Conservation (phyloP, 495 filamentous ascomycete genomes). For the Hamigera avellanea region DNA sequence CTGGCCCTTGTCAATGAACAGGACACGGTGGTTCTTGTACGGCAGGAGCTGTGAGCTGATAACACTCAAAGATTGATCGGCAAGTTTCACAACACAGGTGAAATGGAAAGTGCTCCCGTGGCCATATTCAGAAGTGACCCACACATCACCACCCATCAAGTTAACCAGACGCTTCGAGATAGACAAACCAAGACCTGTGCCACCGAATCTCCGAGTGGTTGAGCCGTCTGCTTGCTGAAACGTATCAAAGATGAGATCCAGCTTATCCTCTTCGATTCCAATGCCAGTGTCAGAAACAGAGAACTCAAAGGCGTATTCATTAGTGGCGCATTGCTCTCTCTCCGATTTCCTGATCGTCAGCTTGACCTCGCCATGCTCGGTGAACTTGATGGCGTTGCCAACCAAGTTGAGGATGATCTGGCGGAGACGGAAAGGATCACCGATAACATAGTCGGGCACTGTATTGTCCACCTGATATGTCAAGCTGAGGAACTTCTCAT, state of each 20-base stretch:
- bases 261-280: slow-evolving; percentile 90
- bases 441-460: slow-evolving; percentile 92
- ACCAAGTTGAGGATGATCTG: slow-evolving; percentile 72
- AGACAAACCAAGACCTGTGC: slow-evolving; percentile 88
- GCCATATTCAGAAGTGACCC: slow-evolving; percentile 91
- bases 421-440: slow-evolving; percentile 90
- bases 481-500: slow-evolving; percentile 88
- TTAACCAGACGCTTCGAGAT: slow-evolving; percentile 95
- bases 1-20: slow-evolving; percentile 91
- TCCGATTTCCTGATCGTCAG: slow-evolving; percentile 72
- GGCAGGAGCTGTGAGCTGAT: slow-evolving; percentile 78
- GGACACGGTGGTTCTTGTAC: slow-evolving; percentile 77
- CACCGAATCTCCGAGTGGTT: slow-evolving; percentile 93
- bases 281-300: slow-evolving; percentile 96
- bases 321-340: slow-evolving; percentile 51
- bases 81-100: slow-evolving; percentile 85
- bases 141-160: slow-evolving; percentile 94
- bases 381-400: slow-evolving; percentile 74
- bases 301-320: slow-evolving; percentile 92
- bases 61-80: slow-evolving; percentile 65
- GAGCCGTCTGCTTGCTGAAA: slow-evolving; percentile 99
- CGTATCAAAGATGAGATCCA: slow-evolving; percentile 97
- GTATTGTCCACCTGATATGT: slow-evolving; percentile 91
- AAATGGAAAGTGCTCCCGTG: slow-evolving; percentile 95
- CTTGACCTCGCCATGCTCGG: slow-evolving; percentile 93